A percentile compares a stretch with the other conserved stretches of the same genome.
Conservation (phyloP, 768 basidiomycete genomes). For the Xerocomellus intermedius region DNA sequence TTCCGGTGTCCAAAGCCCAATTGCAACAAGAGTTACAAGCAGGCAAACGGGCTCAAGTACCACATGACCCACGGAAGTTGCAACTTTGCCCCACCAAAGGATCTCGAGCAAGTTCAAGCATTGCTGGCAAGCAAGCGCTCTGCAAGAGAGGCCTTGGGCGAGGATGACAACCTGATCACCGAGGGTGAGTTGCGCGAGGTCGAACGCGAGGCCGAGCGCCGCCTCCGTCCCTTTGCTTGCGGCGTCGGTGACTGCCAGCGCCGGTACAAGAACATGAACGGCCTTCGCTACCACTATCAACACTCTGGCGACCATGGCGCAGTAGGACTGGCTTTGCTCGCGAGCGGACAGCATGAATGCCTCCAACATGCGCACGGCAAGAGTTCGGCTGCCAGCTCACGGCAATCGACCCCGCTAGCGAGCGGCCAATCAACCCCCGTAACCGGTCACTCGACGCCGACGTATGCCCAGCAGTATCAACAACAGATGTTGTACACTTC, state of each 20-base stretch:
- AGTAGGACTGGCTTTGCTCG: slow-evolving; percentile 80
- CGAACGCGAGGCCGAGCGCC: slow-evolving; percentile 80
- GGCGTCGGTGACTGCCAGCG: slow-evolving; percentile 83
- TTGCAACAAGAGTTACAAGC: slow-evolving; percentile 96
- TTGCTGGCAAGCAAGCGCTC: slow-evolving; percentile 53
- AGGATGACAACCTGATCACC: slow-evolving; percentile 44
- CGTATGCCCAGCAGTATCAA: slow-evolving; percentile 34
- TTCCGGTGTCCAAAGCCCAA: slow-evolving; percentile 94
- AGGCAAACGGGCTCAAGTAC: slow-evolving; percentile 93
- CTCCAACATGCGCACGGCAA: slow-evolving; percentile 37
- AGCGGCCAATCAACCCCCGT: slow-evolving; percentile 35
- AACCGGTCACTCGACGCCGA: slow-evolving; percentile 29
- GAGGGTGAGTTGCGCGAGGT: slow-evolving; percentile 69
- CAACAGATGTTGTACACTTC: slow-evolving; percentile 39
- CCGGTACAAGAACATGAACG: slow-evolving; percentile 99
- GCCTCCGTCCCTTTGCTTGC: slow-evolving; percentile 84
- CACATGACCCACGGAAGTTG: slow-evolving; percentile 92
- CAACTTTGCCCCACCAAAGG: slow-evolving; percentile 89
- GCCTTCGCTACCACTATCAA: slow-evolving; percentile 92
- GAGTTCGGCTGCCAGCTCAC: slow-evolving; percentile 31
- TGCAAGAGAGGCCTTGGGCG: slow-evolving; percentile 40
- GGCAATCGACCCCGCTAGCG: slow-evolving; percentile 32
- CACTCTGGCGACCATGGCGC: slow-evolving; percentile 96
- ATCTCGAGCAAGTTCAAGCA: slow-evolving; percentile 73
- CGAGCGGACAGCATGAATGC: slow-evolving; percentile 67